phyloP scores from a whole-genome alignment of 139 green algal genomes.

The Chlamydomonas sp. region DNA sequence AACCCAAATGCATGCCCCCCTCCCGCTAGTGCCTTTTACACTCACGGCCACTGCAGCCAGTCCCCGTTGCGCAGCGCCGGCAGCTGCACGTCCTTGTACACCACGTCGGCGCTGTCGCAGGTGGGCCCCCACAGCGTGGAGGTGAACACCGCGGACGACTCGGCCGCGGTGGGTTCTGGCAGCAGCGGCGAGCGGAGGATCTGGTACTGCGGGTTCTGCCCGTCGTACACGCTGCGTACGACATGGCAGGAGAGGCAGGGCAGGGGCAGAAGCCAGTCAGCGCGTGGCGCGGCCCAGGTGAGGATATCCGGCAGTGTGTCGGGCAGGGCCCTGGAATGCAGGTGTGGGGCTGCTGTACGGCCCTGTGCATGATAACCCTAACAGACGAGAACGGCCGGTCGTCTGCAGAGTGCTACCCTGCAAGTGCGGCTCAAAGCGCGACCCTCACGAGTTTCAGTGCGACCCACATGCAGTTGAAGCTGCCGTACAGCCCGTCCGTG shows the following conservation, averaged over 20 bases:
- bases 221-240: slow-evolving; percentile 79
- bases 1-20: neutral
- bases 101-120: slow-evolving; percentile 85
- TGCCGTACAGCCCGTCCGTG: slow-evolving; percentile 75
- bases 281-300: no score
- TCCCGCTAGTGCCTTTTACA: slow-evolving; percentile 46
- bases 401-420: no score
- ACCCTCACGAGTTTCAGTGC: no score
- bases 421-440: no score
- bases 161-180: neutral
- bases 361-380: no score
- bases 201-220: slow-evolving; percentile 49
- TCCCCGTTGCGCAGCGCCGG: slow-evolving; percentile 85
- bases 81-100: slow-evolving; percentile 73
- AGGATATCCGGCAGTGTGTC: no score
- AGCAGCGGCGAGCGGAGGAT: slow-evolving; percentile 39
- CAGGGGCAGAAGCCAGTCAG: no score
- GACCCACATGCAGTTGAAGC: slow-evolving; percentile 85
- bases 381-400: no score
- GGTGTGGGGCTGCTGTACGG: no score
- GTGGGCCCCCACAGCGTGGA: slow-evolving; percentile 88
- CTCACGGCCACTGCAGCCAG: slow-evolving; percentile 85
- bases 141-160: neutral
- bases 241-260: no score
- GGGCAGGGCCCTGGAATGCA: no score